Conservation (phyloP, 805 yeast species). For the Millerozyma acaciae region DNA sequence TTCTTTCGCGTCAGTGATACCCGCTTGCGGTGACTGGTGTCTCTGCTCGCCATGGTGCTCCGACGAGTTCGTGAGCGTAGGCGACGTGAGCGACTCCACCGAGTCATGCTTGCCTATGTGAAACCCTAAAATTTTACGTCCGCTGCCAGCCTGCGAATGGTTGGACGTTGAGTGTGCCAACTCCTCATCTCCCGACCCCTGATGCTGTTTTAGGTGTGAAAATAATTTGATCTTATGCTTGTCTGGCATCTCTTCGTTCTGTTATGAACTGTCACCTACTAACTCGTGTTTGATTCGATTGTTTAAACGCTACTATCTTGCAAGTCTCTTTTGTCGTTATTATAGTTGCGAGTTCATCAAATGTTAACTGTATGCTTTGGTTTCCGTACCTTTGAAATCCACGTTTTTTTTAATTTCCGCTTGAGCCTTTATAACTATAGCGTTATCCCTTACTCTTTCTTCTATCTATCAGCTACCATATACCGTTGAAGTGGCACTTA, state of each 20-base stretch:
- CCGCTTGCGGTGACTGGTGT: conserved; percentile 9
- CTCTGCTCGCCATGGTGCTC: conserved; percentile 18
- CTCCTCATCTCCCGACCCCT: conserved; percentile 18
- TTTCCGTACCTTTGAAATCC: too few relatives aligned
- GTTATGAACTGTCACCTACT: too few relatives aligned
- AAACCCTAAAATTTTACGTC: conserved; percentile 36
- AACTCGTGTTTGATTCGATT: too few relatives aligned
- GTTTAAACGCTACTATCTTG: too few relatives aligned
- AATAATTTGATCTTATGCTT: conserved; percentile 41
- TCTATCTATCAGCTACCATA: too few relatives aligned
- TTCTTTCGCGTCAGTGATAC: conserved; percentile 10
- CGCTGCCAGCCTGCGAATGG: conserved; percentile 13
- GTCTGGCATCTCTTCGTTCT: conserved; percentile 34
- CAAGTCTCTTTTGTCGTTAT: too few relatives aligned
- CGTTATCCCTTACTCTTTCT: too few relatives aligned
- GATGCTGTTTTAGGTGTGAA: conserved; percentile 30
- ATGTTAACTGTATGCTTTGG: too few relatives aligned
- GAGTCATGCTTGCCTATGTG: conserved; percentile 41
- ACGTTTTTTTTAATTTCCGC: too few relatives aligned
- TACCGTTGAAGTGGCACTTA: too few relatives aligned
- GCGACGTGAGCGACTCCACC: conserved; percentile 31
- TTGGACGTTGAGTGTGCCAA: conserved; percentile 30
- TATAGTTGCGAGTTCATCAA: too few relatives aligned
- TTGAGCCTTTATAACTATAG: too few relatives aligned
- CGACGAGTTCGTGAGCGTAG: conserved; percentile 30